phyloP scores from a whole-genome alignment of 129 eudicot genomes.

The sunflower (Helianthus annuus) region DNA sequence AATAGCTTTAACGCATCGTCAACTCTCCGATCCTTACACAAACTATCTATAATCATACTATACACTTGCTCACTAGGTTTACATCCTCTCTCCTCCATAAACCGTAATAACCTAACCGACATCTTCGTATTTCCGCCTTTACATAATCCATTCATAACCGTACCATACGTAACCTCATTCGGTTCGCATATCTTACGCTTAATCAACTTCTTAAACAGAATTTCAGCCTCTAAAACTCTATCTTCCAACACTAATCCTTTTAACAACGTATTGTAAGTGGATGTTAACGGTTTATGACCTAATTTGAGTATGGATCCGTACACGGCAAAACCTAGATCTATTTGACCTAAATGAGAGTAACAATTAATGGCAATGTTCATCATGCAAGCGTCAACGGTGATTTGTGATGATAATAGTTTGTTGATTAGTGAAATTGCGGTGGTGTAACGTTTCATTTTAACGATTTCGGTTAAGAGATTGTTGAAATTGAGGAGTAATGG shows the following conservation, averaged over 20 bases:
- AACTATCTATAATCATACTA: conserved; percentile 34
- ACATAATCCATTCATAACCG: conserved; percentile 52
- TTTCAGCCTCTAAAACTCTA: conserved; percentile 31
- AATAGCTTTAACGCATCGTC: conserved; percentile 17
- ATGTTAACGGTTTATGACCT: conserved; percentile 34
- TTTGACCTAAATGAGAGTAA: conserved; percentile 29
- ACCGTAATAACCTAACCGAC: conserved; percentile 36
- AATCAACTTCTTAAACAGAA: conserved; percentile 36
- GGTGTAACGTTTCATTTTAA: conserved; percentile 38
- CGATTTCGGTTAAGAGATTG: conserved; percentile 33
- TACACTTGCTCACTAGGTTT: conserved; percentile 13
- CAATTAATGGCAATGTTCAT: conserved; percentile 43
- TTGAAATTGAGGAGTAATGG: conserved; percentile 30
- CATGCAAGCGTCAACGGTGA: conserved; percentile 29
- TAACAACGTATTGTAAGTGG: conserved; percentile 41
- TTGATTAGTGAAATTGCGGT: conserved; percentile 35
- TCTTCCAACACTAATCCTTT: conserved; percentile 39
- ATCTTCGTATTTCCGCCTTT: conserved; percentile 27
- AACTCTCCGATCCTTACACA: conserved; percentile 33
- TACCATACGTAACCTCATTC: conserved; percentile 35
- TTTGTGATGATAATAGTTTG: conserved; percentile 19
- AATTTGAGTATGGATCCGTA: conserved; percentile 33
- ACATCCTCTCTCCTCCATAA: conserved; percentile 34
- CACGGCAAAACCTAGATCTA: conserved; percentile 38
- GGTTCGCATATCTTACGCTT: conserved; percentile 23